These are phyloP conservation scores for Exophiala bonariae DNA, from an alignment of 2,329 filamentous ascomycete species.

Conservation along the genomic window DNA sequence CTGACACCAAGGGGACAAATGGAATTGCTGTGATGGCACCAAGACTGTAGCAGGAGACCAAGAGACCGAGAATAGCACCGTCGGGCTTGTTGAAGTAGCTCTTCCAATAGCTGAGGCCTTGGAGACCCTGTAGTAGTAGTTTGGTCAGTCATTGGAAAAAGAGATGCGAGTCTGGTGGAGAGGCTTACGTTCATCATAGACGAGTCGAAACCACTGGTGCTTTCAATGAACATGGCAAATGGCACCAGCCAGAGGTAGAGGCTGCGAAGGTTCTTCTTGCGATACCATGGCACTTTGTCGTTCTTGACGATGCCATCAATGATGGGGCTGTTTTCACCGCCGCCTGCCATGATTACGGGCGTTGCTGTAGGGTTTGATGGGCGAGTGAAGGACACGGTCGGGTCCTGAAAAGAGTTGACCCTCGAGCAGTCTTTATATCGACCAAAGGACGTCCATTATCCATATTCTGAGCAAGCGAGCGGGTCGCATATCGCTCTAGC, in stretches of 20 bases:
- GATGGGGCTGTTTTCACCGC: conserved; percentile 5
- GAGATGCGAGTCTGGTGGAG: conserved; percentile 31
- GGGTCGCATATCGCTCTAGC: conserved; percentile 1
- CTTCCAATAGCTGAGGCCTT: conserved; percentile 40
- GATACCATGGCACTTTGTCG: conserved; percentile 52
- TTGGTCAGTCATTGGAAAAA: conserved; percentile 31
- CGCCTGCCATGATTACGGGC: conserved; percentile 3
- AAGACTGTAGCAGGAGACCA: conserved; percentile 60
- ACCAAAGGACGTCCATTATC: not conserved
- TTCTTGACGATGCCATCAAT: conserved; percentile 10
- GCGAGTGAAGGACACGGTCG: not conserved
- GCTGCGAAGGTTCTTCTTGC: conserved; percentile 57
- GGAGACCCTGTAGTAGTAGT: conserved; percentile 5
- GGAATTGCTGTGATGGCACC: conserved; percentile 60
- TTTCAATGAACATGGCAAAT: conserved; percentile 62
- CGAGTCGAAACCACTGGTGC: conserved; percentile 60
- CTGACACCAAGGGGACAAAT: conserved; percentile 56
- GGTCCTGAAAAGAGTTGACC: not conserved
- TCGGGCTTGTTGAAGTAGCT: conserved; percentile 46
- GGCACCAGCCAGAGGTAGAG: conserved; percentile 61
- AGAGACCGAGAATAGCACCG: conserved; percentile 52
- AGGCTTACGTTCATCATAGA: conserved; percentile 49
- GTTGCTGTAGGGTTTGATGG: not conserved
- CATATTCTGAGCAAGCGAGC: not conserved
- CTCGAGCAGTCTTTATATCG: conserved; percentile 7